Evolutionary conservation across 495 filamentous ascomycete species (phyloP).

Genomic region (Neurospora sp.): DNA sequence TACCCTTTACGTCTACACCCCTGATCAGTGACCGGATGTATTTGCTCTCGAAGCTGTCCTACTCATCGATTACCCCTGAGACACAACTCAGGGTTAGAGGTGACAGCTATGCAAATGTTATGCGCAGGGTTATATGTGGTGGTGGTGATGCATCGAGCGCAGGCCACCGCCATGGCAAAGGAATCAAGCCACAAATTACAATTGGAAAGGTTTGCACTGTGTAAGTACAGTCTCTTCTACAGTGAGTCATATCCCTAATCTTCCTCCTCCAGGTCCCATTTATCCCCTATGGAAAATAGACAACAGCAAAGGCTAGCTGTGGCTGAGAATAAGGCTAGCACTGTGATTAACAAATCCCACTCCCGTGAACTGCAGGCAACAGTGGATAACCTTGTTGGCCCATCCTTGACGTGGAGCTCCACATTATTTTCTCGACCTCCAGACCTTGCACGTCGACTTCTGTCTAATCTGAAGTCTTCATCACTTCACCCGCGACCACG

Average conservation of each 20-base stretch:
- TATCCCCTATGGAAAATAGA: not conserved
- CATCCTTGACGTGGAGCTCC: not conserved
- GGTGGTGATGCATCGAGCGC: not conserved
- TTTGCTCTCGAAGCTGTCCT: not conserved
- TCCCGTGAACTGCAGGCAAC: not conserved
- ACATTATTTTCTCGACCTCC: not conserved
- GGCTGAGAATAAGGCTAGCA: not conserved
- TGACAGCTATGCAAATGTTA: not conserved
- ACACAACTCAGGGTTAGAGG: not conserved
- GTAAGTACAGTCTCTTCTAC: not conserved
- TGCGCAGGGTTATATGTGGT: not conserved
- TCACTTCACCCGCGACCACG: not conserved
- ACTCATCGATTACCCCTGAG: not conserved
- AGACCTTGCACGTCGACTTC: not conserved
- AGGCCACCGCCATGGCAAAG: not conserved
- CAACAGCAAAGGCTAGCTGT: not conserved
- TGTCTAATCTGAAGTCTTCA: not conserved
- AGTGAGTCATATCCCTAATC: not conserved
- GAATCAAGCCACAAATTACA: not conserved
- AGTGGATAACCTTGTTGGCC: not conserved
- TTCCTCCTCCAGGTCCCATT: not conserved
- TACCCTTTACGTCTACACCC: no score
- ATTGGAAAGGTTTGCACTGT: not conserved
- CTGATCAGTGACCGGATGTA: not conserved
- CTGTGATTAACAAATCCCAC: not conserved